Conservation (phyloP, 2,329 filamentous ascomycete species). For the Aspergillus terreus region DNA sequence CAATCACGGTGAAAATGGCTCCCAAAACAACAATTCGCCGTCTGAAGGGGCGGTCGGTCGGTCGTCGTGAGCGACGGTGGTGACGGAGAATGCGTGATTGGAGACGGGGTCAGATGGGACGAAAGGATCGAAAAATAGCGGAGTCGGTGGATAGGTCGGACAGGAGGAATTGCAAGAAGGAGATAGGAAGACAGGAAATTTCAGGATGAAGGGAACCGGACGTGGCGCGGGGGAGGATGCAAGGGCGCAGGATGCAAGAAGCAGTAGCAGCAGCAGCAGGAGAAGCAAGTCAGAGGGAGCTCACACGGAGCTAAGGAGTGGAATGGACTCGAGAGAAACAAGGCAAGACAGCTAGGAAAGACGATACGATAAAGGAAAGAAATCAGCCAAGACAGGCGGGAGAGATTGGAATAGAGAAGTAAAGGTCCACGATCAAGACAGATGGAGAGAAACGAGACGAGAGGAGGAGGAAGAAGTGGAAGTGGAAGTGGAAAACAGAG, state of each 20-base stretch:
- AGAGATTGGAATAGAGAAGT: constrained; percentile 2
- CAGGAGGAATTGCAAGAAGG: constrained; percentile 2
- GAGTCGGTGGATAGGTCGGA: constrained; percentile 1
- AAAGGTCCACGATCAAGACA: neutral
- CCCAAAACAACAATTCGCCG: neutral
- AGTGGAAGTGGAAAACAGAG: neutral
- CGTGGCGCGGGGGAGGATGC: neutral
- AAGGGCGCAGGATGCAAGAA: neutral
- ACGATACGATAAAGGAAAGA: constrained; percentile 6
- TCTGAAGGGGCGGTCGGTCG: neutral
- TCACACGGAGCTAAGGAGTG: neutral
- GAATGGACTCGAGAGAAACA: neutral
- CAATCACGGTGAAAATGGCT: neutral
- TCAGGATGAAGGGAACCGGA: neutral
- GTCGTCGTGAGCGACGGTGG: neutral
- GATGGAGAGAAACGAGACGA: neutral
- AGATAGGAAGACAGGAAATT: neutral
- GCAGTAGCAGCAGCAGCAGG: constrained; percentile 1
- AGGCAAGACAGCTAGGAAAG: neutral
- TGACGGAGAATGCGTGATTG: too few species aligned
- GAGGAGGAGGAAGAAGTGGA: neutral
- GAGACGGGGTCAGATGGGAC: neutral
- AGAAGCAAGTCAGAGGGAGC: neutral
- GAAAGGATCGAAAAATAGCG: constrained; percentile 5
- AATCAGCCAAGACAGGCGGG: neutral